Evolutionary conservation across 1,284 basidiomycete genomes (phyloP).

Genomic region (Trametes versicolor): DNA sequence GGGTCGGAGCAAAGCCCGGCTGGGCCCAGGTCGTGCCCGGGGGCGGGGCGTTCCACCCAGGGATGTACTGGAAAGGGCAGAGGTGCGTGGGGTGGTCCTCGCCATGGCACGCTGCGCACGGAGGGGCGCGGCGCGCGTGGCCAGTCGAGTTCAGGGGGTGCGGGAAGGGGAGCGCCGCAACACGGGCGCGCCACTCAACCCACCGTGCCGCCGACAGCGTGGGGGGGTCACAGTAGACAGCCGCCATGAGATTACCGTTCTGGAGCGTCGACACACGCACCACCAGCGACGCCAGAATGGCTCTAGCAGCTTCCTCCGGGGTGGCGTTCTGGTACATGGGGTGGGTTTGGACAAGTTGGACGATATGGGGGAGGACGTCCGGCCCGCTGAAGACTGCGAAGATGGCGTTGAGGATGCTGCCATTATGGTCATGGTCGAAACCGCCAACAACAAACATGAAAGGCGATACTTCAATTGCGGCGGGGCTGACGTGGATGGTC

Average conservation of each 20-base stretch:
- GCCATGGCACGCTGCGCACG: background rate
- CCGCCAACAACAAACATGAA: background rate
- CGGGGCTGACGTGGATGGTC: background rate
- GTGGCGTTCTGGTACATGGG: background rate
- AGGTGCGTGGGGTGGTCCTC: background rate
- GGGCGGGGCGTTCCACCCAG: background rate
- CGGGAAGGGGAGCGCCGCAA: background rate
- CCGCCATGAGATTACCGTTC: background rate
- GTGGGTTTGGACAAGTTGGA: background rate
- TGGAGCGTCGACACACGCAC: background rate
- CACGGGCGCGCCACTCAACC: background rate
- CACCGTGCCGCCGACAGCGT: background rate
- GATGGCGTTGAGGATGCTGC: background rate
- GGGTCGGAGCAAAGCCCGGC: background rate
- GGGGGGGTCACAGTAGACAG: background rate
- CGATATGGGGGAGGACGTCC: background rate
- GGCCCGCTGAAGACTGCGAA: background rate
- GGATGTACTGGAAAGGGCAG: constrained; percentile 2
- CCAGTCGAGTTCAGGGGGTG: background rate
- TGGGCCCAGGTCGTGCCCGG: background rate
- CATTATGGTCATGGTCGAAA: background rate
- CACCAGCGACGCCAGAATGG: background rate
- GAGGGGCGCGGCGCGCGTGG: background rate
- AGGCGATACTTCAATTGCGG: background rate
- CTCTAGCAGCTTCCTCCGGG: background rate